Base-by-base conservation (phyloP, 2,329 filamentous ascomycete species). In the Phialophora verrucosa region DNA sequence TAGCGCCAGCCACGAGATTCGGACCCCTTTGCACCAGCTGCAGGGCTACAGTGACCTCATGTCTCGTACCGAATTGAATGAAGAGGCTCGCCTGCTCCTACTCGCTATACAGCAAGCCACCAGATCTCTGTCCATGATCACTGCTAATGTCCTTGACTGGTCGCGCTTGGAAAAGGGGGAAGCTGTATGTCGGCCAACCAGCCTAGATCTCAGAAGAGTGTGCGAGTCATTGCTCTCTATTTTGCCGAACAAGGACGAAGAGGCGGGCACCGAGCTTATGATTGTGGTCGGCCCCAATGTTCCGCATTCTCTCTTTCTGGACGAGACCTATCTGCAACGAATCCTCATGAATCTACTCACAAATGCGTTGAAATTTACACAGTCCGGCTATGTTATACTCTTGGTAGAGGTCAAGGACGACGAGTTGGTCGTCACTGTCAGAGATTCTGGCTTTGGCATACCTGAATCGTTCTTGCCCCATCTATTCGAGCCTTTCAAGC, bases 401-500 rank as follows among this genome's bases (percentile, higher is more conserved):
- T 76, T 78, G 55, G 86, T 85, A 4, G 83, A 81, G 7, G 78
- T 88, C 35, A 83, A 80, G 61, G 74, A 77, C 3, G 82, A 83
- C 32, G 84, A 85, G 71, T 81, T 90, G 54, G 80, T 87, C 50
- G 85, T 91, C 73, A 85, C 81, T 68, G 73, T 76, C 29, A 70
- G 70, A 60, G 74, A 76, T 63, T 74, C 74, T 12, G 74, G 74
- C 4, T 64, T 62, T 23, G 74, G 74, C 12, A 72, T 76, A 3
- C 73, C 73, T 7, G 61, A 66, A 59, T 85, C 85, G 6, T 91
- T 91, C 73, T 76, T 89, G 59, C 86, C 87, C 0, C 85, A 86
- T 61, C 80, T 91, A 0, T 91, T 91, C 79, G 88, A 88, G 70
- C 85, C 89, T 0, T 91, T 91, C 75, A 64, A 72, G 53, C 74